phyloP scores from a whole-genome alignment of 2,329 filamentous ascomycete species.

The Aspergillus thermomutatus region DNA sequence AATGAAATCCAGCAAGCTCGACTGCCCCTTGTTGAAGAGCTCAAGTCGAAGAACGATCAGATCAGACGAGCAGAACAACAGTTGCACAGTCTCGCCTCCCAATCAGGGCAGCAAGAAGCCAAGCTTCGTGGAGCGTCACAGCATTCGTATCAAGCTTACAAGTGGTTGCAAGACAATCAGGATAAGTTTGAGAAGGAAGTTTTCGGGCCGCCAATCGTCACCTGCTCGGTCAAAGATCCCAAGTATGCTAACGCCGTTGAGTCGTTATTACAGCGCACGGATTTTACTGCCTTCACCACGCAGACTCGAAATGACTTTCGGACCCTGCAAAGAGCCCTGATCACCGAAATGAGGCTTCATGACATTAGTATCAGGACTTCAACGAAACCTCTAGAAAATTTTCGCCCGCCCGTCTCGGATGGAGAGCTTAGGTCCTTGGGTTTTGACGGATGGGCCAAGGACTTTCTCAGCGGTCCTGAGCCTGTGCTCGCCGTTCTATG shows the following conservation, averaged over 20 bases:
- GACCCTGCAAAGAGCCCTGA: constrained; percentile 65
- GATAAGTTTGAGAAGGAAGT: constrained; percentile 69
- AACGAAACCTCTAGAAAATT: constrained; percentile 52
- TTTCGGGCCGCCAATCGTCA: constrained; percentile 76
- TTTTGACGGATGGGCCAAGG: constrained; percentile 75
- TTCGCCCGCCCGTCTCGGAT: constrained; percentile 52
- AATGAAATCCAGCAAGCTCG: constrained; percentile 39
- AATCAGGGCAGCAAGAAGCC: constrained; percentile 68
- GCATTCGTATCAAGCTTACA: constrained; percentile 69
- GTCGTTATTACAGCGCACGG: constrained; percentile 50
- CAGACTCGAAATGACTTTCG: constrained; percentile 74
- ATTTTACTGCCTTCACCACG: constrained; percentile 65
- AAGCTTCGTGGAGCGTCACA: constrained; percentile 59
- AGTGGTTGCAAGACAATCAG: constrained; percentile 75
- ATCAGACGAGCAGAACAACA: constrained; percentile 46
- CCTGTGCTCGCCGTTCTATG: constrained; percentile 87
- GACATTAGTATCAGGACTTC: constrained; percentile 69
- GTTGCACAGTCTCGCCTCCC: constrained; percentile 64
- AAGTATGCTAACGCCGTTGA: constrained; percentile 63
- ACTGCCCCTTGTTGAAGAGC: constrained; percentile 27
- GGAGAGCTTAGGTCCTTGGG: constrained; percentile 59
- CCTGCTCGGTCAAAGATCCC: constrained; percentile 73
- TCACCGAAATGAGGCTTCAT: constrained; percentile 61
- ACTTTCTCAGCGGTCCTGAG: constrained; percentile 76
- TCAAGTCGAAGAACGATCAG: constrained; percentile 34